Evolutionary conservation across 2,329 filamentous ascomycete genomes (phyloP), one percentile per base, ranked within the genome.

Genomic region (Blumeriella jaapii): DNA sequence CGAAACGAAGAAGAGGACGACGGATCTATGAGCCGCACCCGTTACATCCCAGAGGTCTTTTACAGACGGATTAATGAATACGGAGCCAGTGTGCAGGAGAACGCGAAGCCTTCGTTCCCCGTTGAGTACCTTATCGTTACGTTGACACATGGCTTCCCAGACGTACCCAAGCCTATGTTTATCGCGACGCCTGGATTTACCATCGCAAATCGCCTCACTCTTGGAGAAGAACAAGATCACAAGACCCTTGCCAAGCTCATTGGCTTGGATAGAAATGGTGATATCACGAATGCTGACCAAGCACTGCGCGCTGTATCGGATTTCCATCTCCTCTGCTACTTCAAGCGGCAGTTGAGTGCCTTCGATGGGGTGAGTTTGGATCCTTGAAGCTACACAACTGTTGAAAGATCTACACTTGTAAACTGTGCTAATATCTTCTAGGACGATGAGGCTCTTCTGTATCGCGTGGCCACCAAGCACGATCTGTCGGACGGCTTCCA

Each of bases 41-140:
- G 87, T 50, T 98, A 98, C 55, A 93, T 98, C 14, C 91, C 91
- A 1, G 91, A 98, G 54, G 89, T 98, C 4, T 98, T 96, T 61
- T 98, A 93, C 63, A 77, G 89, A 42, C 78, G 75, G 49, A 85
- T 94, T 59, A 98, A 98, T 59, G 89, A 98, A 58, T 94, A 98
- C 55, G 87, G 87, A 20, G 84, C 82, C 45, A 94, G 89, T 49
- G 91, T 96, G 6, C 91, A 95, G 57, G 85, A 96, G 59, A 96
- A 94, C 51, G 91, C 91, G 15, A 96, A 95, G 56, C 91, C 91
- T 0, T 78, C 82, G 29, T 98, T 98, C 58, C 91, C 91, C 0
- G 87, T 95, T 31, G 91, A 98, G 57, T 98, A 96, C 57, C 71
- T 98, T 20, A 78, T 96, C 38, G 84, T 96, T 42, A 96, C 91